These are phyloP conservation scores for Coffea humblotiana DNA, from an alignment of 305 asterid species.

Conservation along the genomic window DNA sequence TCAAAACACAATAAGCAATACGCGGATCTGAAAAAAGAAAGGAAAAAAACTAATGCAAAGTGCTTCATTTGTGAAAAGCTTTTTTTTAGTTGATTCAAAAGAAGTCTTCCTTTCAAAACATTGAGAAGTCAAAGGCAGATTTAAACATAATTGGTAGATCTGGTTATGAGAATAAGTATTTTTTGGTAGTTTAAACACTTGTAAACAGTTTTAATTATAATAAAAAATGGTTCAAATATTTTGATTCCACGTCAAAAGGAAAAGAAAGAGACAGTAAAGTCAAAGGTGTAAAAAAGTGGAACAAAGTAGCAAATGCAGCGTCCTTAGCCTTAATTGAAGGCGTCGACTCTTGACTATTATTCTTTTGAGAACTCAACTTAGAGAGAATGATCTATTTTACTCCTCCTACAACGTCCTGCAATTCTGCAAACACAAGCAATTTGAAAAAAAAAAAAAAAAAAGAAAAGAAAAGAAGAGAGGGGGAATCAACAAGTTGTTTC, in stretches of 20 bases:
- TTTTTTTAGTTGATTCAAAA: too few relatives aligned
- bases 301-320: background rate
- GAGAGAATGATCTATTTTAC: background rate
- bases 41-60: too few relatives aligned
- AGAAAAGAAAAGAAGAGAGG: background rate
- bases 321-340: constrained; percentile 2
- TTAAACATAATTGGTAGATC: too few relatives aligned
- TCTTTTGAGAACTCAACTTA: background rate
- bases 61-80: too few relatives aligned
- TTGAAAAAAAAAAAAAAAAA: too few relatives aligned
- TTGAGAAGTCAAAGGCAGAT: too few relatives aligned
- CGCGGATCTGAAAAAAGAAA: background rate
- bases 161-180: too few relatives aligned
- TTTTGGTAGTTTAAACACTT: too few relatives aligned
- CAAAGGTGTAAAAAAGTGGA: background rate
- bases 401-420: background rate
- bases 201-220: too few relatives aligned
- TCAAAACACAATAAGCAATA: too few relatives aligned
- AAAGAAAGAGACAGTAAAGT: background rate
- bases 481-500: background rate
- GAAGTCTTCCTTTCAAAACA: too few relatives aligned
- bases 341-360: background rate
- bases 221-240: too few relatives aligned
- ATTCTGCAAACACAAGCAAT: background rate
- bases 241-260: background rate